These are phyloP conservation scores for Quercus phellos DNA, from an alignment of 331 rosid species.

Conservation along the genomic window DNA sequence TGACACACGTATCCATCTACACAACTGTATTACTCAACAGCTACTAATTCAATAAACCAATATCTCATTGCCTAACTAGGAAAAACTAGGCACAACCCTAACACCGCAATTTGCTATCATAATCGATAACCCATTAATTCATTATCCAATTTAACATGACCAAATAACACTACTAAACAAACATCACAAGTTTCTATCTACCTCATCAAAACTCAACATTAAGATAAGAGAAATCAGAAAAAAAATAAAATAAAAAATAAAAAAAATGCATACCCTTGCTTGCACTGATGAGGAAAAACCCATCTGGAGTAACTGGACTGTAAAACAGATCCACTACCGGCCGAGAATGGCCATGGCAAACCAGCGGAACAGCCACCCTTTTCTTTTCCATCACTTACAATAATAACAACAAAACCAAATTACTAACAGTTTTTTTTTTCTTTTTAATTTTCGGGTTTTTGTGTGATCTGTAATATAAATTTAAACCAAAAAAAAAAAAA, in stretches of 20 bases:
- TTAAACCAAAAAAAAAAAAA: not conserved
- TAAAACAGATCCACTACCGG: conserved; percentile 93
- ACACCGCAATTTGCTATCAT: no score
- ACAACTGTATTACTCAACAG: no score
- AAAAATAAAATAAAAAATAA: not conserved
- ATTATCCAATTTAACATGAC: no score
- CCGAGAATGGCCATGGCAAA: conserved; percentile 96
- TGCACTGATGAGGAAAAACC: conserved; percentile 89
- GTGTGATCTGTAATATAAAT: conserved; percentile 17
- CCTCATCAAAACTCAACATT: not conserved
- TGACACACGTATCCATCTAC: no score
- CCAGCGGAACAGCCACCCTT: conserved; percentile 71
- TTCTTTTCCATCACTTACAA: conserved; percentile 69
- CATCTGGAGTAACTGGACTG: conserved; percentile 91
- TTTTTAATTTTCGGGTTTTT: not conserved
- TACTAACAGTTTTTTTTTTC: not conserved
- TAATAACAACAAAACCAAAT: conserved; percentile 2
- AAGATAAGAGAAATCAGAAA: not conserved
- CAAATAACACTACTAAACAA: not conserved
- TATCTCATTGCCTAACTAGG: no score
- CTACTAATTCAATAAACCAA: no score
- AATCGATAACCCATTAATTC: no score
- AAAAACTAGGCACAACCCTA: no score
- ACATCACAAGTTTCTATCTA: not conserved
- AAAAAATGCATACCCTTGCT: conserved; percentile 65